Conservation (phyloP, 495 filamentous ascomycete genomes). For the Aspergillus affinis region DNA sequence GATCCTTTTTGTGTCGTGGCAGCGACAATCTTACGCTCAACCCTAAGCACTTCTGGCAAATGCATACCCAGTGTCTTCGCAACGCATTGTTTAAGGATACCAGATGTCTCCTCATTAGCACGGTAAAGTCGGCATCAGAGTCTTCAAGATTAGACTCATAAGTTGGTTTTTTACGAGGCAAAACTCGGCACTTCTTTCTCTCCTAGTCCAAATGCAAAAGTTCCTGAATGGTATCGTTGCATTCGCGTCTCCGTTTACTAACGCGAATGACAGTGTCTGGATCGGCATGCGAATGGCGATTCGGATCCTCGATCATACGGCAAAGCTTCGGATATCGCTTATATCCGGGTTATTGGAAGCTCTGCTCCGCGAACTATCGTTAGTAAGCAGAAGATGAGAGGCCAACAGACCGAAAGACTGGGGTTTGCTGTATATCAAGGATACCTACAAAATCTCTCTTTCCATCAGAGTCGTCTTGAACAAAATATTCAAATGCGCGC, state of each 20-base stretch:
- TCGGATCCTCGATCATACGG: constrained; percentile 20
- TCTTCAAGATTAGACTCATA: constrained; percentile 17
- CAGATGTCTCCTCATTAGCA: constrained; percentile 30
- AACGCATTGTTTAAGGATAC: constrained; percentile 29
- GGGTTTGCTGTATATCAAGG: constrained; percentile 20
- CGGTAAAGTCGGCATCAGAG: constrained; percentile 24
- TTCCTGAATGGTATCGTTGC: constrained; percentile 24
- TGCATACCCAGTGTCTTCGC: constrained; percentile 28
- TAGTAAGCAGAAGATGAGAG: constrained; percentile 18
- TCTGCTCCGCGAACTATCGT: constrained; percentile 21
- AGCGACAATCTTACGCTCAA: constrained; percentile 30
- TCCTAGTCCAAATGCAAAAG: constrained; percentile 25
- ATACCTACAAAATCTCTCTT: constrained; percentile 22
- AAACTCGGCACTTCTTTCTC: constrained; percentile 30
- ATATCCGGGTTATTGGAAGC: constrained; percentile 9
- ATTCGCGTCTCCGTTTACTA: constrained; percentile 30
- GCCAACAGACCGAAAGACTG: constrained; percentile 12
- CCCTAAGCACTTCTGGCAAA: constrained; percentile 34
- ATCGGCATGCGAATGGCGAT: constrained; percentile 18
- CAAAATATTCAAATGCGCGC: constrained; percentile 26
- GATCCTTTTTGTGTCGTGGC: constrained; percentile 20
- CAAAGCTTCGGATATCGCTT: constrained; percentile 23
- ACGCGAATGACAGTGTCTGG: constrained; percentile 21
- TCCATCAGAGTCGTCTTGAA: constrained; percentile 27
- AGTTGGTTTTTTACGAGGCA: constrained; percentile 27